Base-by-base conservation (phyloP, 2,329 filamentous ascomycete species). In the Sclerotinia borealis region DNA sequence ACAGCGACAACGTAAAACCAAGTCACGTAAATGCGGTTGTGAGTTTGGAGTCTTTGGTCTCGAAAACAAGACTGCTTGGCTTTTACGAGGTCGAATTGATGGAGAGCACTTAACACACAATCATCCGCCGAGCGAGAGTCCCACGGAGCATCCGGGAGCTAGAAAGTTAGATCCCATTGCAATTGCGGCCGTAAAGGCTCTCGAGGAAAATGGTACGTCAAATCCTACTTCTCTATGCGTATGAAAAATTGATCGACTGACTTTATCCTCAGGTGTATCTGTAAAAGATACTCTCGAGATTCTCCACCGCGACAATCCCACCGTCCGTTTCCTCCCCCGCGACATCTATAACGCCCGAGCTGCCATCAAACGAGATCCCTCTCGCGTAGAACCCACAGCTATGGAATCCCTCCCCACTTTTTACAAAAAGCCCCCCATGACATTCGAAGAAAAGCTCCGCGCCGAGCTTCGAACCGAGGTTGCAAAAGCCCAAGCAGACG, bases 1-100 rank as follows among this genome's bases (percentile, higher is more conserved):
- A 60, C 70, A 73, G 47, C 70, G 72, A 27, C 81, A 83, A 66
- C 81, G 85, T 63, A 88, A 88, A 74, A 88, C 85, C 1, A 87
- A 85, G 10, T 88, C 85, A n/a, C 80, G 85, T 51, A 88, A 88
- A 70, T 88, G 85, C 69, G 85, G 87, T 68, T 88, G 85, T 67
- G 84, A 84, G 36, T 88, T 88, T 72, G 85, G 85, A n/a, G 87
- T 88, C 73, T 88, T 88, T 67, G 85, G 85, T 62, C 85, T 88
- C 45, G 85, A 88, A 73, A 84, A 87, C 70, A 79, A 85, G 64
- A 87, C 84, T 0, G 84, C 88, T 68, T 88, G 85, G 85, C 85
- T 84, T 0, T 82, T 88, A 64, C 80, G 85, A 59, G 88, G 87
- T 70, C 82, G 85, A 5, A 85, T 85, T 2, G 82, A 87, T 66